phyloP scores from a whole-genome alignment of 257 asterid species.

The Salvia miltiorrhiza region DNA sequence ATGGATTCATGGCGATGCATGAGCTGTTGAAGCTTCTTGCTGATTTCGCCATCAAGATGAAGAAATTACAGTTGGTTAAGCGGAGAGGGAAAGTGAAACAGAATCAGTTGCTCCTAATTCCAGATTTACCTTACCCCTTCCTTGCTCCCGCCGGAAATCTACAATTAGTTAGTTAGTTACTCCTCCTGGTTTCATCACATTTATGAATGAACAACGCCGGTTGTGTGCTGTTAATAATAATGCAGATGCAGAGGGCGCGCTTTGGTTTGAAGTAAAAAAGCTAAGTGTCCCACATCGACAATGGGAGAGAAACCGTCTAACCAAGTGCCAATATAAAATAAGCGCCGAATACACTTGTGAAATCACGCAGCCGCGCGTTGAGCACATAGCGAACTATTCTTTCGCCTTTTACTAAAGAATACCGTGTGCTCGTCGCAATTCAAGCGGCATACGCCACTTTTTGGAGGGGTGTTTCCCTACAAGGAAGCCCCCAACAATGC shows the following conservation, averaged over 20 bases:
- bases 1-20: constrained; percentile 38
- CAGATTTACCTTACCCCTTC: constrained; percentile 19
- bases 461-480: neutral
- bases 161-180: neutral
- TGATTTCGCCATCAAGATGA: constrained; percentile 32
- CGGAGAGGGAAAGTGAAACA: constrained; percentile 1
- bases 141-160: constrained; percentile 12
- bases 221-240: too few species aligned
- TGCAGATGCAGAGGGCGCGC: too few species aligned
- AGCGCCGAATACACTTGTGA: rapidly evolving
- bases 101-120: constrained; percentile 17
- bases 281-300: neutral
- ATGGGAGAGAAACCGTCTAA: neutral
- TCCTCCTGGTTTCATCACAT: neutral
- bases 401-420: constrained; percentile 20
- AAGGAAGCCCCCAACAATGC: neutral
- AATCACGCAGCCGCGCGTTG: constrained; percentile 6
- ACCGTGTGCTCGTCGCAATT: constrained; percentile 14
- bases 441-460: constrained; percentile 8
- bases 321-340: neutral
- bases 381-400: constrained; percentile 13
- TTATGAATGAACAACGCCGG: neutral
- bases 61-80: constrained; percentile 12
- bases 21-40: constrained; percentile 36
- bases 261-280: neutral